These are phyloP conservation scores for Tarenaya hassleriana DNA, from an alignment of 345 rosid genomes.

Conservation along the genomic window DNA sequence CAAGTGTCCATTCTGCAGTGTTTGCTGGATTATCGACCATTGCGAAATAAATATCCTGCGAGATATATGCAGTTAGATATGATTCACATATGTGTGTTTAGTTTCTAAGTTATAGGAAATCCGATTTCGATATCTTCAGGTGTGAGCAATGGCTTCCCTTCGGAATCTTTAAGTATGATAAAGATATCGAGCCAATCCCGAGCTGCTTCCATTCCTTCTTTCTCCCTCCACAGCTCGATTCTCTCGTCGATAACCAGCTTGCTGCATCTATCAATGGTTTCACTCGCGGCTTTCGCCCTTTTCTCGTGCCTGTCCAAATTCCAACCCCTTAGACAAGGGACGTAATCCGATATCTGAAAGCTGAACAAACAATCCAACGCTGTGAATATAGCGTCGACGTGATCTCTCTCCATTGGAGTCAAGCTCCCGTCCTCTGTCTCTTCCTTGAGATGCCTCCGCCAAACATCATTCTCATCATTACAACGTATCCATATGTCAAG, in stretches of 20 bases:
- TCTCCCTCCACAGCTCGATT: constrained; percentile 22
- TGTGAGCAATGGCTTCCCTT: constrained; percentile 14
- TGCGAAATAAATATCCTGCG: constrained; percentile 37
- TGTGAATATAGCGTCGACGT: constrained; percentile 21
- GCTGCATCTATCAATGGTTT: constrained; percentile 4
- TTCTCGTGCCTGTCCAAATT: constrained; percentile 26
- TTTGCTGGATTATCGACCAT: constrained; percentile 30
- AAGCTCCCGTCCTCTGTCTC: constrained; percentile 19
- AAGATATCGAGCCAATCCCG: constrained; percentile 27
- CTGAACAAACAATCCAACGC: constrained; percentile 16
- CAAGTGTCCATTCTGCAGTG: constrained; percentile 30
- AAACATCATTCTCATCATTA: constrained; percentile 30
- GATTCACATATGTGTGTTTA: too few relatives aligned
- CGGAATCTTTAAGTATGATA: constrained; percentile 6
- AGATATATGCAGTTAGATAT: constrained; percentile 11
- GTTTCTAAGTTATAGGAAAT: too few relatives aligned
- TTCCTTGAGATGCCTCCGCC: constrained; percentile 26
- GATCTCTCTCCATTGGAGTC: constrained; percentile 15
- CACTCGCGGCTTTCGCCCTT: constrained; percentile 8
- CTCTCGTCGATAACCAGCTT: constrained; percentile 16
- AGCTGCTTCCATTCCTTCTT: constrained; percentile 8
- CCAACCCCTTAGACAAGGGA: constrained; percentile 21
- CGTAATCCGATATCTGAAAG: constrained; percentile 20
- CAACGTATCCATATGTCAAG: constrained; percentile 22
- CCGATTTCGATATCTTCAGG: too few relatives aligned